Evolutionary conservation across 306 rosid genomes (phyloP).

Genomic region (Rosa lucieae): DNA sequence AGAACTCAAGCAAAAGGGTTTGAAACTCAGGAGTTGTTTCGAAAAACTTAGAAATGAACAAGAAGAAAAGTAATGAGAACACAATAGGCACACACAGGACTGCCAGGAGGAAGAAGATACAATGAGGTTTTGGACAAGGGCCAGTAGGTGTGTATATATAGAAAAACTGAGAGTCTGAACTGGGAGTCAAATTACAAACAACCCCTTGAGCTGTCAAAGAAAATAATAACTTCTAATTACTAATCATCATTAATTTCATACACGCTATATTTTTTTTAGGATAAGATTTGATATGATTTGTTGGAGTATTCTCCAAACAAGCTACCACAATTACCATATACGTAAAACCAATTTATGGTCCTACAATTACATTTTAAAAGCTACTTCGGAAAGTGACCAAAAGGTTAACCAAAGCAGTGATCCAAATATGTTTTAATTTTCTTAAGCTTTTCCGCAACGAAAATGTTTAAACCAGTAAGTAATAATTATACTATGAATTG

Average conservation of each 20-base stretch:
- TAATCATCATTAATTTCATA: neutral
- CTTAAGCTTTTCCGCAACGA: neutral
- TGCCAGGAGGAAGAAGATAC: neutral
- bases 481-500: neutral
- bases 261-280: neutral
- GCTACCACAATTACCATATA: neutral
- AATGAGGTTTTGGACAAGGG: constrained; percentile 4
- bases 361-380: neutral
- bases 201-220: constrained; percentile 36
- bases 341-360: constrained; percentile 11
- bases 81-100: neutral
- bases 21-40: neutral
- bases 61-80: neutral
- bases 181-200: neutral
- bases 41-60: neutral
- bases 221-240: neutral
- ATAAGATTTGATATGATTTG: constrained; percentile 10
- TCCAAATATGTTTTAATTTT: neutral
- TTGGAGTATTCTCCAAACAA: constrained; percentile 11
- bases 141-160: constrained; percentile 30
- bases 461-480: neutral
- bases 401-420: neutral
- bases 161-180: neutral
- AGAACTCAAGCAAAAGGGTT: neutral
- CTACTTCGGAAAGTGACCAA: neutral